Evolutionary conservation across 257 asterid genomes (phyloP), one percentile per base, ranked within the genome.

Genomic region (Salvia hispanica): DNA sequence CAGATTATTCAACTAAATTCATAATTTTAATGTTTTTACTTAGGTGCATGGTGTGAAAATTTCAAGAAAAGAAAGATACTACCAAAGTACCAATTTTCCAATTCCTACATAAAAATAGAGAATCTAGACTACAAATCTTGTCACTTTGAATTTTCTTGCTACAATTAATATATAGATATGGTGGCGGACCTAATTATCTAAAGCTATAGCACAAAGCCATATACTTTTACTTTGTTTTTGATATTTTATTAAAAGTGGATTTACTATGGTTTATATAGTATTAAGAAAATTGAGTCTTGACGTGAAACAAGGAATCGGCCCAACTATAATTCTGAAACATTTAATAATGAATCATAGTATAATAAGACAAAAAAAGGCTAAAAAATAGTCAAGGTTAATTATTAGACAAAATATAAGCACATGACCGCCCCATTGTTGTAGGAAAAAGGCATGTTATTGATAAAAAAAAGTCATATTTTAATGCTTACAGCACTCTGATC

Each of bases 351-450:
- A 46, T 65, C 74, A 75, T 70, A 51, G 36, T 61, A 61, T 75
- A 59, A 42, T 58, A 37, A 71, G 83, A 74, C 70, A 72, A 69
- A 52, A 62, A 31, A 73, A 71, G 64, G 50, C 69, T 75, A 44
- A 68, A 44, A 21, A 64, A 40, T 53, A 52, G 69, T 66, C 57
- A 43, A 74, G 83, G 39, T 75, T n/a, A n/a, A n/a, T n/a, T 67
- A 25, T 42, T 57, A 53, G 71, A 48, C 54, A 44, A 10, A 43
- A 64, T 71, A 47, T 40, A 62, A 61, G 79, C 92, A 83, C 87
- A 83, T 83, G 89, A 78, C 68, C 64, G 37, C 73, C 76, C 85
- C 83, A 77, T 67, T 75, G 50, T 79, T 73, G 79, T 13, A 81
- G 78, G 82, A 78, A 72, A 77, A 74, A 72, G 63, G 63, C 86